Conservation (phyloP, 805 yeast genomes). For the Torulaspora indica region DNA sequence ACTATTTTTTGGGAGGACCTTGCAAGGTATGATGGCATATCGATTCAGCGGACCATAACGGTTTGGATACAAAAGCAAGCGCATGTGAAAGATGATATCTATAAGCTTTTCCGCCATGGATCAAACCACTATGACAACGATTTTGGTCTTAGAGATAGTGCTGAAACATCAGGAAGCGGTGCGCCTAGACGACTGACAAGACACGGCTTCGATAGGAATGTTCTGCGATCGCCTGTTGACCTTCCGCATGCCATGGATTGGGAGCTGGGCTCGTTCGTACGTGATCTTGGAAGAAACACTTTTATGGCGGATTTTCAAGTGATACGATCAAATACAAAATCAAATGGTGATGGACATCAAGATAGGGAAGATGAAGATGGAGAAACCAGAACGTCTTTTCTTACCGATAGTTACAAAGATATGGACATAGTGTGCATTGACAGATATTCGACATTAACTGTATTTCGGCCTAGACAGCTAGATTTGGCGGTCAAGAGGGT, state of each 20-base stretch:
- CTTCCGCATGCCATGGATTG: constrained; percentile 14
- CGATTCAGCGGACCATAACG: constrained; percentile 12
- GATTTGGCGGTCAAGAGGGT: constrained; percentile 21
- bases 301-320: constrained; percentile 23
- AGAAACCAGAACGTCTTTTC: constrained; percentile 20
- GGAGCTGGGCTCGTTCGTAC: constrained; percentile 19
- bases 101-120: constrained; percentile 14
- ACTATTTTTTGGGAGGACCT: constrained; percentile 19
- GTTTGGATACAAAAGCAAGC: constrained; percentile 29
- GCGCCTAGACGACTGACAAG: constrained; percentile 13
- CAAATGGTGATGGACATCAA: constrained; percentile 4
- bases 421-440: constrained; percentile 28
- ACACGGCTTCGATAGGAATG: constrained; percentile 10
- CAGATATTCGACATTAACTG: constrained; percentile 15
- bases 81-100: constrained; percentile 18
- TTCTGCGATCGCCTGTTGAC: constrained; percentile 14
- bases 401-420: constrained; percentile 25
- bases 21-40: constrained; percentile 19
- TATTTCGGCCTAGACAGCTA: constrained; percentile 25
- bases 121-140: constrained; percentile 4
- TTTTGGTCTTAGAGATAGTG: constrained; percentile 7
- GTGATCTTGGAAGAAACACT: constrained; percentile 20
- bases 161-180: constrained; percentile 8
- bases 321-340: constrained; percentile 13
- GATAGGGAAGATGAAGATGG: constrained; percentile 6